Percentiles rank a stretch among this genome's conserved stretches.
Conservation (phyloP, 176 grass and related monocot genomes). For the Alopecurus myosuroides region DNA sequence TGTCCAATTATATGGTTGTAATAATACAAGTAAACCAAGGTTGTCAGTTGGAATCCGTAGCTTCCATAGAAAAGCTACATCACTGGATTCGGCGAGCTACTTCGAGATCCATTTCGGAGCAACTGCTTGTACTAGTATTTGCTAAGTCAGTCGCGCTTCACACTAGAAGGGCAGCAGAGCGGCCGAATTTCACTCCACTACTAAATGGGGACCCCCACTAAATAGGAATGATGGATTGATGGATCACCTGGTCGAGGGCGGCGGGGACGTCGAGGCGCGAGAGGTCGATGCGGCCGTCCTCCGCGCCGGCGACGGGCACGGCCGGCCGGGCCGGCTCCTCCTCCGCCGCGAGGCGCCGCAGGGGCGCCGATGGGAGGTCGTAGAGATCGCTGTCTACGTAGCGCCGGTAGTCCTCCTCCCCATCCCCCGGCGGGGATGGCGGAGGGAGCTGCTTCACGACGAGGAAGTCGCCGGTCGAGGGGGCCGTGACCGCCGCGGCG, state of each 20-base stretch:
- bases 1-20: background rate
- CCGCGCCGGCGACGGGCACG: slow-evolving; percentile 23
- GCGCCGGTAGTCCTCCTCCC: slow-evolving; percentile 58
- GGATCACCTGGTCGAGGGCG: slow-evolving; percentile 59
- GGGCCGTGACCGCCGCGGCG: slow-evolving; percentile 55
- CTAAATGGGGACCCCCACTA: no score
- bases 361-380: slow-evolving; percentile 71
- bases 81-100: background rate
- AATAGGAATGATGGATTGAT: no score
- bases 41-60: background rate
- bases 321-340: slow-evolving; percentile 18
- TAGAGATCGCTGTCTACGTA: slow-evolving; percentile 82
- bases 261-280: slow-evolving; percentile 50
- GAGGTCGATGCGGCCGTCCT: slow-evolving; percentile 41
- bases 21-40: background rate
- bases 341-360: slow-evolving; percentile 25
- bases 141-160: background rate
- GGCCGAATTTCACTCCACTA: background rate
- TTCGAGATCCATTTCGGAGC: background rate
- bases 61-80: background rate
- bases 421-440: slow-evolving; percentile 6
- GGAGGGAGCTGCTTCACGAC: slow-evolving; percentile 46
- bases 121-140: background rate
- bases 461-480: slow-evolving; percentile 59
- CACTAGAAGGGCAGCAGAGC: background rate